Percentiles rank a stretch among this genome's conserved stretches.
These are phyloP conservation scores for Paraconiothyrium sp. DNA, from an alignment of 2,329 filamentous ascomycete genomes.

Conservation along the genomic window DNA sequence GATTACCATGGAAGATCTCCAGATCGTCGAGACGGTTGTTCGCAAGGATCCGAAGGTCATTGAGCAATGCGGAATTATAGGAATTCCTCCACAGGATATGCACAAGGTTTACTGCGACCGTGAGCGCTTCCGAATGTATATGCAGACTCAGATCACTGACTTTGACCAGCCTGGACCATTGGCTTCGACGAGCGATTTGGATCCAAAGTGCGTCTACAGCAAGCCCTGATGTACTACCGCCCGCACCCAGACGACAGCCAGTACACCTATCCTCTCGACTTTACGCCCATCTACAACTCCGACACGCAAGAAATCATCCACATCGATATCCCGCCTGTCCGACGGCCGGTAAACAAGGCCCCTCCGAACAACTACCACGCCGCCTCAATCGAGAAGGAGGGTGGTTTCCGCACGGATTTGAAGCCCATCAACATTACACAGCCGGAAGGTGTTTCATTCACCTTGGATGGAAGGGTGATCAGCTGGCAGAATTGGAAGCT, in stretches of 20 bases:
- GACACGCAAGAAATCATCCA: constrained; percentile 80
- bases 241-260: constrained; percentile 86
- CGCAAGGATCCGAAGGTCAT: constrained; percentile 86
- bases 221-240: constrained; percentile 95
- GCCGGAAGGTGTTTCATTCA: constrained; percentile 89
- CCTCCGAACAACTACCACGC: constrained; percentile 83
- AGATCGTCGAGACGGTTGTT: constrained; percentile 78
- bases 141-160: constrained; percentile 23
- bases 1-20: constrained; percentile 92
- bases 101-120: constrained; percentile 95
- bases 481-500: constrained; percentile 95
- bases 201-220: constrained; percentile 79
- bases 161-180: constrained; percentile 80
- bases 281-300: constrained; percentile 89
- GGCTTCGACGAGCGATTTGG: constrained; percentile 93
- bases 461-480: constrained; percentile 75
- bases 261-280: constrained; percentile 91
- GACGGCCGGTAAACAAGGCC: constrained; percentile 77
- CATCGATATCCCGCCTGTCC: constrained; percentile 82
- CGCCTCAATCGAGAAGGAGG: constrained; percentile 73
- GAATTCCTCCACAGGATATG: constrained; percentile 85
- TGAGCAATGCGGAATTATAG: constrained; percentile 85
- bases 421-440: constrained; percentile 91
- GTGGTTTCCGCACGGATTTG: constrained; percentile 79
- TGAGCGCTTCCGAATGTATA: constrained; percentile 49